Evolutionary conservation across 2,329 filamentous ascomycete species (phyloP), one percentile per base, ranked within the genome.

Genomic region (Trichothecium sympodiale): DNA sequence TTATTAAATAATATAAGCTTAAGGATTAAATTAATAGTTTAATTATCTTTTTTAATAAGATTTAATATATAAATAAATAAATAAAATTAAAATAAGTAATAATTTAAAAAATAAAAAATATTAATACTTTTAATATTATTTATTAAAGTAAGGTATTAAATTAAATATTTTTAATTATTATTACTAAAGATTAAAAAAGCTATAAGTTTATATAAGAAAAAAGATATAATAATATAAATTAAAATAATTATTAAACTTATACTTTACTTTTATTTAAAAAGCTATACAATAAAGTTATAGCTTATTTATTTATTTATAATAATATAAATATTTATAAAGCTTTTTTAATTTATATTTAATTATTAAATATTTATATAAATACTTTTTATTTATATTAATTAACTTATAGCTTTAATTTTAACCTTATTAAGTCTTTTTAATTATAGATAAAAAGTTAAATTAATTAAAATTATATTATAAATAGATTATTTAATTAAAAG

Each of bases 241-340:
- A 31, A 3, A 31, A 2, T 31, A 31, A 13, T 31, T 16, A 2
- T 31, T 15, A 31, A 15, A 31, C 5, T 12, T 2, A 16, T 31
- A 4, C 5, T 4, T 13, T n/a, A n/a, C n/a, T n/a, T n/a, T n/a
- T 15, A 31, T 14, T 15, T 5, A 31, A 31, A 2, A 31, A 31
- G 17, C 17, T 31, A 31, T 31, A 31, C 10, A 14, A 31, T 31
- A 31, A 31, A n/a, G n/a, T n/a, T n/a, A n/a, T 31, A 31, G 13
- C 13, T 9, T 9, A 31, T 31, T 13, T 31, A 31, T 3, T 31
- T 9, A 13, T 31, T 31, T 31, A 13, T 31, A 31, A 13, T 31
- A 31, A 16, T 9, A n/a, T 9, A n/a, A 31, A 13, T 31, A 31
- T 31, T n/a, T n/a, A 14, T 14, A 16, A 13, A 14, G 17, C 13